Evolutionary conservation across 164 flowering plant genomes (phyloP).

Genomic region (Warburgia ugandensis): DNA sequence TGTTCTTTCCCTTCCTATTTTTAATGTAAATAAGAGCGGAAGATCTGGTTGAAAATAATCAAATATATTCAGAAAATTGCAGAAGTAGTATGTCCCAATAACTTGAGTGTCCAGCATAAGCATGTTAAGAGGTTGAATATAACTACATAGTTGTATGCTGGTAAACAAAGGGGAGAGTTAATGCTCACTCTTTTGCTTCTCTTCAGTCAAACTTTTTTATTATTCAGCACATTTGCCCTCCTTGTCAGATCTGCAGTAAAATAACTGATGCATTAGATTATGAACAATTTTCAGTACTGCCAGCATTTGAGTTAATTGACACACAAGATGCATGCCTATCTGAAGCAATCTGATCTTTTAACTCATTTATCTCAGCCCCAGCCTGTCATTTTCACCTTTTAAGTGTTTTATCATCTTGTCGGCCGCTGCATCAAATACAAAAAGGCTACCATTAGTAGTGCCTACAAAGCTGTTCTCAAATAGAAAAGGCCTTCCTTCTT

Average conservation of each 20-base stretch:
- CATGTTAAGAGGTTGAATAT: no score
- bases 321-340: slow-evolving; percentile 31
- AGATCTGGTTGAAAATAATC: no score
- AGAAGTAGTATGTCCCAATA: no score
- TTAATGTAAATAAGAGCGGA: no score
- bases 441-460: neutral
- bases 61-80: no score
- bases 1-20: no score
- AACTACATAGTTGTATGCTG: no score
- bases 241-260: slow-evolving; percentile 36
- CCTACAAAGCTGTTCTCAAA: neutral
- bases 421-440: slow-evolving; percentile 41
- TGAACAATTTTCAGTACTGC: no score
- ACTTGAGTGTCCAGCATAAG: no score
- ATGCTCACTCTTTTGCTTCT: slow-evolving; percentile 51
- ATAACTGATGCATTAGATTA: neutral
- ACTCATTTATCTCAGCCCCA: slow-evolving; percentile 30
- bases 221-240: slow-evolving; percentile 29
- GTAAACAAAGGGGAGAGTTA: neutral
- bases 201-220: slow-evolving; percentile 45
- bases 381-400: slow-evolving; percentile 44
- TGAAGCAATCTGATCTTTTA: slow-evolving; percentile 38
- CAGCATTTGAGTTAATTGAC: neutral
- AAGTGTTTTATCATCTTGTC: slow-evolving; percentile 56
- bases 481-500: neutral